Evolutionary conservation across 1,284 basidiomycete genomes (phyloP), one percentile per base, ranked within the genome.

Genomic region (Trametes polyzona): DNA sequence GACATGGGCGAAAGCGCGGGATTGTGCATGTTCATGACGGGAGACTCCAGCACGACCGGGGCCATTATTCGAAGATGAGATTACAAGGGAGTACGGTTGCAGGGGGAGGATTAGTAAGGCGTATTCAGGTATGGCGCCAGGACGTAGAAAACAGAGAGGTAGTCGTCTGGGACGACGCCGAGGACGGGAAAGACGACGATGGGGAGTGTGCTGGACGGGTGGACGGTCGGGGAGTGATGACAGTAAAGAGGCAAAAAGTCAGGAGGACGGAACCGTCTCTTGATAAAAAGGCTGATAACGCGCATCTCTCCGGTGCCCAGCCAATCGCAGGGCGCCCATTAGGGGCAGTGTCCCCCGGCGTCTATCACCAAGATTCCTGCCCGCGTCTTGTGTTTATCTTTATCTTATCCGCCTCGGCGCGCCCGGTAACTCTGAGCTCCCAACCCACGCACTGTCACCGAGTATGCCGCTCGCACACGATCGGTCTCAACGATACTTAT

Each of bases 21-120:
- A 62, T 62, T 62, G 62, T 71, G 70, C 68, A 69, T 69, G 65
- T 67, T 65, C 59, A 66, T 59, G 57, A 62, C 63, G 50, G 69
- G 67, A 19, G 70, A 69, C 52, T 71, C 66, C 54, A 72, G 57
- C 43, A 68, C 65, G 59, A 70, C 67, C 61, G 69, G 65, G 52
- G 70, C 62, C 69, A 70, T 70, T 64, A 66, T 61, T 58, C 42
- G 55, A 44, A 51, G 48, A 57, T 50, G 64, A 57, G 57, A 58
- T 61, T 58, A 57, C 54, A 53, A 29, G 59, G 46, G 47, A 52
- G 57, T 59, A 59, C 27, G 41, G 55, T 57, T 50, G 58, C 49
- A 21, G 54, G 57, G 50, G 50, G 51, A 41, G 2, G 43, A 60
- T 64, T 59, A 63, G 53, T 56, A 51, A 57, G 47, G 54, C 40